Evolutionary conservation across 805 yeast genomes (phyloP).

Genomic region (Starmerella stigmatis): DNA sequence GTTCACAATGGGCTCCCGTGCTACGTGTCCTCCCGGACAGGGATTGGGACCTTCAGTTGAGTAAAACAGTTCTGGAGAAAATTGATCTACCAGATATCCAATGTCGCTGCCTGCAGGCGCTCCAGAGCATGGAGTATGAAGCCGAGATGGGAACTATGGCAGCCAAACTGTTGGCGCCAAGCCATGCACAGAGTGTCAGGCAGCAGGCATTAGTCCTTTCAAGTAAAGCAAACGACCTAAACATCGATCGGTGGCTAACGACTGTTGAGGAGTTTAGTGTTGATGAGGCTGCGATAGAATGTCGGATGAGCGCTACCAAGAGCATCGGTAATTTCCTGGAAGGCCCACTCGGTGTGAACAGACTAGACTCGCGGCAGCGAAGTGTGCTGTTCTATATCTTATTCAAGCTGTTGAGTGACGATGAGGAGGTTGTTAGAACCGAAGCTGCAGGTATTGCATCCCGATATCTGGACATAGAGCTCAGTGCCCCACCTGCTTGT

Average conservation of each 20-base stretch:
- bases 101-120: not conserved
- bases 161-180: not conserved
- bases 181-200: constrained; percentile 12
- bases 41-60: constrained; percentile 11
- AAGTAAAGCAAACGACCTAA: not conserved
- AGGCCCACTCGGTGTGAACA: not conserved
- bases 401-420: constrained; percentile 39
- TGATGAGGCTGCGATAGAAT: constrained; percentile 39
- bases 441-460: constrained; percentile 38
- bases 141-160: not conserved
- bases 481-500: constrained; percentile 16
- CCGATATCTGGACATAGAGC: constrained; percentile 23
- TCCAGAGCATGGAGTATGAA: not conserved
- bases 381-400: constrained; percentile 14
- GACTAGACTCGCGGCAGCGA: not conserved
- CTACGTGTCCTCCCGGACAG: constrained; percentile 7
- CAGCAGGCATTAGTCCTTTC: constrained; percentile 19
- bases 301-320: constrained; percentile 38
- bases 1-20: constrained; percentile 11
- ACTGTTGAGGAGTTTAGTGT: constrained; percentile 28
- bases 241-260: constrained; percentile 25
- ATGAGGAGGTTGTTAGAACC: constrained; percentile 51
- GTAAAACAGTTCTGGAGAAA: not conserved
- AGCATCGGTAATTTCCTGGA: constrained; percentile 34
- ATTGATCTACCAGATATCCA: not conserved